Conservation (phyloP, 371 early-diverging fungal genomes). For the Mucor plumbeus region DNA sequence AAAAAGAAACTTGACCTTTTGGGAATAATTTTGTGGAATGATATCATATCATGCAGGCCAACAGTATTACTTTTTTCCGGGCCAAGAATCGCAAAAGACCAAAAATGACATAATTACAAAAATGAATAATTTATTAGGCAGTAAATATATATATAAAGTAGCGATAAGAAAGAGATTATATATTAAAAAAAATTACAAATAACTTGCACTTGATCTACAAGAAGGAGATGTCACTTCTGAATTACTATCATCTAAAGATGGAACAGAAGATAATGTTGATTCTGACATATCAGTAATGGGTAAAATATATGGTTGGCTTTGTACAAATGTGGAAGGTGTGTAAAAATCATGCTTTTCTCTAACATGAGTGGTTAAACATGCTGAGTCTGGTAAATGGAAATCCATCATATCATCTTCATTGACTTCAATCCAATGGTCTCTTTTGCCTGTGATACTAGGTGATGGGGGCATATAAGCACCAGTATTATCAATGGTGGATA, state of each 20-base stretch:
- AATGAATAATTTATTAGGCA: neutral
- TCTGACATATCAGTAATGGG: slow-evolving; percentile 18
- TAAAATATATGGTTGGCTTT: slow-evolving; percentile 27
- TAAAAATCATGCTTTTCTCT: slow-evolving; percentile 40
- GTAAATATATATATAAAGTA: neutral
- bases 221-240: slow-evolving; percentile 5
- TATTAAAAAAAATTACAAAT: neutral
- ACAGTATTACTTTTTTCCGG: neutral
- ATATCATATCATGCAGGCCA: slow-evolving; percentile 4
- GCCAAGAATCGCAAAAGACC: neutral
- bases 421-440: slow-evolving; percentile 40
- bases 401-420: slow-evolving; percentile 32
- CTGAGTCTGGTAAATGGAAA: slow-evolving; percentile 41
- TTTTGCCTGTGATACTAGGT: slow-evolving; percentile 33
- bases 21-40: neutral
- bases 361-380: slow-evolving; percentile 36
- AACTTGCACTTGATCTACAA: slow-evolving; percentile 18
- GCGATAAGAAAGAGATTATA: neutral
- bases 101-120: neutral
- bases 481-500: slow-evolving; percentile 39
- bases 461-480: slow-evolving; percentile 48
- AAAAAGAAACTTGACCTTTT: slow-evolving; percentile 12
- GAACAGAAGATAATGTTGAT: slow-evolving; percentile 22
- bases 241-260: slow-evolving; percentile 22
- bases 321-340: slow-evolving; percentile 39